Base-by-base conservation (phyloP, 768 basidiomycete species). In the Gloeopeniophorella convolvens region DNA sequence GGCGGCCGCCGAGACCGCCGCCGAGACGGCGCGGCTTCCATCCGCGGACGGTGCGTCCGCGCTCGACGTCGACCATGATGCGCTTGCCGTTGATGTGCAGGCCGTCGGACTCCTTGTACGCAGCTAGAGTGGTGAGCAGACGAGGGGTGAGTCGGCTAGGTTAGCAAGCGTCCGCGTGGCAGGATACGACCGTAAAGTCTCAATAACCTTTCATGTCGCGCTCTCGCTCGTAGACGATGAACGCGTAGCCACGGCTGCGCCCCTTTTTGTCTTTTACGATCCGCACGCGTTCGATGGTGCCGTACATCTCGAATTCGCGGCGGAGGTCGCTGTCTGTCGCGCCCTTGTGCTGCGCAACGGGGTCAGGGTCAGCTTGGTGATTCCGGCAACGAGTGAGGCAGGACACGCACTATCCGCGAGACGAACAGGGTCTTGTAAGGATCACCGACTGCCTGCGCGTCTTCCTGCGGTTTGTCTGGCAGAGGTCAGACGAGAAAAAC, bases 371-470 rank as follows among this genome's bases (percentile, higher is more conserved):
- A 56, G 36, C 46, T 45, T 4, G 16, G 21, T 3, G 23, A 28
- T 16, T 3, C n/a, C 41, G 12, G 32, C 21, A 33, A 15, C n/a
- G n/a, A 5, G 3, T 15, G 43, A 46, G 7, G 12, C 16, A 46
- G 15, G 27, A 39, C 31, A 66, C 72, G 31, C 63, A 94, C 93
- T 65, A 99, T 70, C 59, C 93, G 84, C 28, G 94, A 87, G 55
- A 98, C 92, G 68, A 99, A 99, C 20, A 99, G 74, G 0, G 96
- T 98, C 66, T 98, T 98, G 72, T 97, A 99, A 3, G 96, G 96
- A 63, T 99, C 96, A 2, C 96, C 96, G 34, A 85, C 75, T 27
- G 92, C 94, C 63, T 95, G 83, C 11, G 84, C 48, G 62, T 99
- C 94, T 46, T 95, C 94, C 16, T 85, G 76, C 8, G 96, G 96